Evolutionary conservation across 2,329 filamentous ascomycete species (phyloP).

Genomic region (Diplodia intermedia): DNA sequence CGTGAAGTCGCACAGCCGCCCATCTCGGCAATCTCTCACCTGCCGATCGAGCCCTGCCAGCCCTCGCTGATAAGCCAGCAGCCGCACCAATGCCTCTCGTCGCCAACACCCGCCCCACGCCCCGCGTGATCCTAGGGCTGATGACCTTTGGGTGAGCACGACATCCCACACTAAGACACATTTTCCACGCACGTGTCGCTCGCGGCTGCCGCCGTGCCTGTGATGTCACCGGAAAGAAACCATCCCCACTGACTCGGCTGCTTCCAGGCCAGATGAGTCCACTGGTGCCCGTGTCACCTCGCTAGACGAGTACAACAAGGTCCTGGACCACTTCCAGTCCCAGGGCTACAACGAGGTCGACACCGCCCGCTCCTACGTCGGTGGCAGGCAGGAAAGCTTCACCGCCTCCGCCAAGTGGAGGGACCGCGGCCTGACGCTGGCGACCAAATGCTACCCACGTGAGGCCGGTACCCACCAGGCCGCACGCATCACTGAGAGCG

Average conservation of each 20-base stretch:
- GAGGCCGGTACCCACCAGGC: slow-evolving; percentile 66
- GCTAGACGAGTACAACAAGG: slow-evolving; percentile 72
- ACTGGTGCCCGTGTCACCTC: slow-evolving; percentile 75
- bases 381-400: slow-evolving; percentile 77
- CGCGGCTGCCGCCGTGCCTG: background rate
- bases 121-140: slow-evolving; percentile 79
- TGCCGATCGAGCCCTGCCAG: slow-evolving; percentile 1
- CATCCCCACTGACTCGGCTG: background rate
- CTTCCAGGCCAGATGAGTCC: slow-evolving; percentile 59
- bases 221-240: slow-evolving; percentile 18
- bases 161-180: slow-evolving; percentile 10
- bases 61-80: slow-evolving; percentile 10
- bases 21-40: slow-evolving; percentile 21
- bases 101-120: slow-evolving; percentile 56
- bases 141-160: slow-evolving; percentile 75
- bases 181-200: background rate
- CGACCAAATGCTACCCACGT: slow-evolving; percentile 77
- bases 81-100: slow-evolving; percentile 49
- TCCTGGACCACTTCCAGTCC: slow-evolving; percentile 77
- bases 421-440: slow-evolving; percentile 76
- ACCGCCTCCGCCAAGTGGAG: slow-evolving; percentile 79
- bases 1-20: background rate
- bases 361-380: slow-evolving; percentile 78
- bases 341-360: slow-evolving; percentile 85
- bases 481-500: slow-evolving; percentile 63